Evolutionary conservation across 805 yeast genomes (phyloP).

Genomic region (Brettanomyces bruxellensis): DNA sequence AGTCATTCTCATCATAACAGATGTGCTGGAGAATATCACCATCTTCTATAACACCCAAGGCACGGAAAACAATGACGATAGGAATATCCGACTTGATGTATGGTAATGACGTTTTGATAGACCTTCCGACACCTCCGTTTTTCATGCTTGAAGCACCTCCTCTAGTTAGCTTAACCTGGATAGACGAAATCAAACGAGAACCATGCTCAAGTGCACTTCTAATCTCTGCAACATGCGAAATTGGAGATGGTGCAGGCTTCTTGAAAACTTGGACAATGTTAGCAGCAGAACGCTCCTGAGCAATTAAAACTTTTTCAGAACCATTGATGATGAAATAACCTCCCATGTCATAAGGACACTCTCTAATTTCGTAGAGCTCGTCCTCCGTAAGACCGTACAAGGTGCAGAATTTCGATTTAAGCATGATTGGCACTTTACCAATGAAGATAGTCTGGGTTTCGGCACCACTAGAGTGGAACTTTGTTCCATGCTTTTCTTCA

Average conservation of each 20-base stretch:
- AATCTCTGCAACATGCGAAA: conserved; percentile 92
- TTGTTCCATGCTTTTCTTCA: conserved; percentile 31
- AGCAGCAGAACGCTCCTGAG: conserved; percentile 98
- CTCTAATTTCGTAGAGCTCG: conserved; percentile 91
- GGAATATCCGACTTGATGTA: conserved; percentile 96
- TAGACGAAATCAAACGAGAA: conserved; percentile 83
- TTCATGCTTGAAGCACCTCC: conserved; percentile 39
- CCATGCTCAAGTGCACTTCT: conserved; percentile 97
- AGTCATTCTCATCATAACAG: conserved; percentile 94
- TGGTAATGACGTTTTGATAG: conserved; percentile 92
- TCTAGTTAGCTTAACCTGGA: conserved; percentile 77
- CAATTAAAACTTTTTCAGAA: conserved; percentile 94
- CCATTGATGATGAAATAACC: conserved; percentile 98
- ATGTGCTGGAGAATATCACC: conserved; percentile 98
- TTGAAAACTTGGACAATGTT: conserved; percentile 97
- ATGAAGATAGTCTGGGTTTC: conserved; percentile 49
- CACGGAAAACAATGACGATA: conserved; percentile 93
- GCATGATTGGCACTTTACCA: conserved; percentile 97
- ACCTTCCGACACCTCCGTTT: conserved; percentile 56
- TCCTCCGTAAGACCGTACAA: conserved; percentile 83
- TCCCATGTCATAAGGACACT: conserved; percentile 99
- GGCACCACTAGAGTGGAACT: conserved; percentile 25
- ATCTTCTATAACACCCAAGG: conserved; percentile 96
- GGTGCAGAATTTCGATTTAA: conserved; percentile 92
- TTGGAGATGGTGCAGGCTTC: conserved; percentile 95